These are phyloP conservation scores for Paradendryphiella salina DNA, from an alignment of 2,329 filamentous ascomycete genomes.

Conservation along the genomic window DNA sequence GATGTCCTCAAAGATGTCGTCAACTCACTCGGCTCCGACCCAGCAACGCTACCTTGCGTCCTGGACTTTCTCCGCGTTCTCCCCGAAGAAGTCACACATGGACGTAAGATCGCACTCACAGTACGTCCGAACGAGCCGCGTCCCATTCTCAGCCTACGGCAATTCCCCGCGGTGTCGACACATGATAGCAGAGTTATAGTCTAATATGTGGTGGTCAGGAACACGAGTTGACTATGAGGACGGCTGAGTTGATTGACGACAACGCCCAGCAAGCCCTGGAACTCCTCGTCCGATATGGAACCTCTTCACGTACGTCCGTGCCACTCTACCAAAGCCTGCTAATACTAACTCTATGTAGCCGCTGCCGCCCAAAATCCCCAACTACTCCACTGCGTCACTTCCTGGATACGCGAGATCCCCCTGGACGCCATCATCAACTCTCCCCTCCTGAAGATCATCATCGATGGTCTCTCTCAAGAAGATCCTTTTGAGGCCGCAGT, in stretches of 20 bases:
- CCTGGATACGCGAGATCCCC: constrained; percentile 93
- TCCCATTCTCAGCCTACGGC: constrained; percentile 46
- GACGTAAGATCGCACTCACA: constrained; percentile 98
- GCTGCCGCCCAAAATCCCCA: constrained; percentile 82
- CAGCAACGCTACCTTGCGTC: constrained; percentile 80
- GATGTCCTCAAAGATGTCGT: constrained; percentile 85
- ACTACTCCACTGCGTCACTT: constrained; percentile 92
- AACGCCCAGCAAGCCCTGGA: constrained; percentile 87
- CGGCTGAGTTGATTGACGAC: constrained; percentile 84
- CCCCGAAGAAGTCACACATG: constrained; percentile 98
- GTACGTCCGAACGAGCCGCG: constrained; percentile 72
- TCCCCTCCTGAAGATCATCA: constrained; percentile 77
- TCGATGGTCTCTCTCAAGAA: constrained; percentile 75
- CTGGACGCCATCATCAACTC: constrained; percentile 81
- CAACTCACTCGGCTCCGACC: constrained; percentile 72
- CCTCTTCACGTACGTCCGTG: constrained; percentile 76
- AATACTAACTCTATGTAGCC: constrained; percentile 47
- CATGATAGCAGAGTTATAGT: constrained; percentile 45
- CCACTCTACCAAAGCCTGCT: neutral
- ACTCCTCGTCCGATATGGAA: constrained; percentile 85
- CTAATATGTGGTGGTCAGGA: constrained; percentile 65
- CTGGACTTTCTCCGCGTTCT: constrained; percentile 96
- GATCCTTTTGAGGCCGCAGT: constrained; percentile 82
- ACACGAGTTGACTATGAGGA: constrained; percentile 87
- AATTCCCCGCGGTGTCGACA: constrained; percentile 41